phyloP scores from a whole-genome alignment of 2,329 filamentous ascomycete genomes.

The Neonectria hederae region DNA sequence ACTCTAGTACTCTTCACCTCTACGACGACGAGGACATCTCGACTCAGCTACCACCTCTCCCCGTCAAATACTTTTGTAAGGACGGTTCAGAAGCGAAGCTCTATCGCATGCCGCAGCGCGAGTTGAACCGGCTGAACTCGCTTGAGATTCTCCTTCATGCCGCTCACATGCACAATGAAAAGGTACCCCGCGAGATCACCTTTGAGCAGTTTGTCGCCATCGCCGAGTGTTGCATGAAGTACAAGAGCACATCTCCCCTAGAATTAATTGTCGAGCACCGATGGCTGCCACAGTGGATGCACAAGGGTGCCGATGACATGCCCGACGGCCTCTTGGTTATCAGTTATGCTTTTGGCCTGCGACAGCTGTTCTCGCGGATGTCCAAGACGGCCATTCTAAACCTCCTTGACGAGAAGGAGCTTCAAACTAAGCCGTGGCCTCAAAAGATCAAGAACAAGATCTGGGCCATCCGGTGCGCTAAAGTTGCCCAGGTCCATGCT shows the following conservation, averaged over 20 bases:
- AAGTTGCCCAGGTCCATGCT: conserved; percentile 60
- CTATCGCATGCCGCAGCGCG: conserved; percentile 63
- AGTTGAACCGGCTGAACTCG: conserved; percentile 53
- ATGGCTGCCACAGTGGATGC: conserved; percentile 63
- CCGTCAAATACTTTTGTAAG: conserved; percentile 50
- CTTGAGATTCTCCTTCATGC: conserved; percentile 61
- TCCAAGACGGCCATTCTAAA: conserved; percentile 61
- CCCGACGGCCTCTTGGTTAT: conserved; percentile 61
- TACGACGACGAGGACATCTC: conserved; percentile 51
- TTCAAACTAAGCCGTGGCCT: conserved; percentile 58
- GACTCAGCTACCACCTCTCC: conserved; percentile 48
- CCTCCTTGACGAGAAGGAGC: conserved; percentile 53
- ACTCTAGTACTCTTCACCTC: conserved; percentile 42
- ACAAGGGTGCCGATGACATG: conserved; percentile 58
- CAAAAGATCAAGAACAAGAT: conserved; percentile 58
- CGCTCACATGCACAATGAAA: conserved; percentile 59
- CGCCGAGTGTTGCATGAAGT: conserved; percentile 60
- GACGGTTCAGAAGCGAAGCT: conserved; percentile 57
- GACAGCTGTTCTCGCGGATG: conserved; percentile 59
- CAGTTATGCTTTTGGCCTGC: conserved; percentile 61
- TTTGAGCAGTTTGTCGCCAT: conserved; percentile 63
- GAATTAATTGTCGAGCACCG: conserved; percentile 60
- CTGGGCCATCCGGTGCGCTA: conserved; percentile 58
- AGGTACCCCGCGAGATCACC: conserved; percentile 56
- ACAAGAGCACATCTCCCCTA: conserved; percentile 61